Evolutionary conservation across 1,139 yeast species (phyloP), one percentile per base, ranked within the genome.

Genomic region (Blastobotrys buckinghamii): DNA sequence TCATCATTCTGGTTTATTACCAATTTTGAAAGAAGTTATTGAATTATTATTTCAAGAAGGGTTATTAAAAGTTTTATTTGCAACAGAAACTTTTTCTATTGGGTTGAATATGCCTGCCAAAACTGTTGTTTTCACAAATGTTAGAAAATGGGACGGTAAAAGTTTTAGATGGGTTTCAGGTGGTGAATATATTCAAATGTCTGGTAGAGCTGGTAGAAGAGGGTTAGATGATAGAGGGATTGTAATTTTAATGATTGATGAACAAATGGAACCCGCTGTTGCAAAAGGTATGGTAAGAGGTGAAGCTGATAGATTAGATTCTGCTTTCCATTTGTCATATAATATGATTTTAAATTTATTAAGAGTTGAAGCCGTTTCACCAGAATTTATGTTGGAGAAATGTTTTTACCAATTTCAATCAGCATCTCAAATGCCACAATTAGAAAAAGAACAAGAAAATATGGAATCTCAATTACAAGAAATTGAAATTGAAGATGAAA

Each of bases 281-380:
- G 98, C 98, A 17, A 94, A 94, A 66, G 97, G 97, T 2, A 94
- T 94, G 98, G 97, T 94, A 17, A 90, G 90, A 65, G 99, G 99
- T 61, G 96, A 88, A 64, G 96, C 97, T 29, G 97, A 92, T 67
- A 75, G 97, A 57, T 75, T 92, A 53, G 97, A 92, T 62, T 90
- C 97, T 27, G 97, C 97, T 0, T 92, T 92, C 77, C 97, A 90
- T 65, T 72, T 94, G 54, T 96, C 97, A 16, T 94, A 94, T 69
- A 94, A 92, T 66, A 94, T 94, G 99, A 87, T 92, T 62, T 76
- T 92, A 66, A 94, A 94, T 64, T 75, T 94, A 66, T 79, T 92
- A 84, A 80, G 98, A 64, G 98, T 94, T 15, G 98, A 92, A 69
- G 97, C 98, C 52, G 88, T 94, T 49, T 89, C 97, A 0, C 98